Percentiles rank a stretch among this genome's conserved stretches.
phyloP scores from a whole-genome alignment of 768 basidiomycete genomes.

The Solioccasus polychromus region DNA sequence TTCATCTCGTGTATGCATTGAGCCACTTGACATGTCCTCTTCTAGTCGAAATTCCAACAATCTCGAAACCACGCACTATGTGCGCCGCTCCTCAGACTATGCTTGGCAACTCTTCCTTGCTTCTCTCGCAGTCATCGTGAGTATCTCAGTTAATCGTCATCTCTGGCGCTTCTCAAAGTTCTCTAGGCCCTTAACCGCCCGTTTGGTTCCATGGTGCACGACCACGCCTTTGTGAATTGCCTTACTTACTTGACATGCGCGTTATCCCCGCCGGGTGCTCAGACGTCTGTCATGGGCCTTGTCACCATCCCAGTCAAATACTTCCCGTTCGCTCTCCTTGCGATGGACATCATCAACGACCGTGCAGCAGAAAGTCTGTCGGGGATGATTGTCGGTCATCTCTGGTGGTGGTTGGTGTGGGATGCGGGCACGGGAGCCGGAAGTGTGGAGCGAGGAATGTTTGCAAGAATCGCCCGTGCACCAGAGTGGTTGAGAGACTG shows the following conservation, averaged over 20 bases:
- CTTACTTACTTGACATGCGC: slow-evolving; percentile 67
- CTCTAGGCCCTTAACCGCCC: slow-evolving; percentile 59
- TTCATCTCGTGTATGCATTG: background rate
- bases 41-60: slow-evolving; percentile 61
- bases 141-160: slow-evolving; percentile 21
- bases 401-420: slow-evolving; percentile 79
- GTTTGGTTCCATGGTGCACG: slow-evolving; percentile 52
- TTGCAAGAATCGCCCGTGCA: slow-evolving; percentile 45
- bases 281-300: slow-evolving; percentile 78
- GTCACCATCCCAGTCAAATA: slow-evolving; percentile 69
- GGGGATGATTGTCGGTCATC: slow-evolving; percentile 74
- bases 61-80: slow-evolving; percentile 62
- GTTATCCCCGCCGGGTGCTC: slow-evolving; percentile 62
- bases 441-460: slow-evolving; percentile 35
- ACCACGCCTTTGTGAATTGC: slow-evolving; percentile 62
- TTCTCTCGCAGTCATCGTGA: slow-evolving; percentile 55
- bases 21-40: background rate
- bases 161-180: background rate
- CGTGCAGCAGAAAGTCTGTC: slow-evolving; percentile 61
- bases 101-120: slow-evolving; percentile 71
- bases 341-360: slow-evolving; percentile 63
- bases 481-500: slow-evolving; percentile 56
- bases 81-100: slow-evolving; percentile 63
- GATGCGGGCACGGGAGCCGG: slow-evolving; percentile 42
- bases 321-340: slow-evolving; percentile 73